A percentile compares a stretch with the other conserved stretches of the same genome.
These are phyloP conservation scores for Colletotrichum liriopes DNA, from an alignment of 2,329 filamentous ascomycete species.

Conservation along the genomic window DNA sequence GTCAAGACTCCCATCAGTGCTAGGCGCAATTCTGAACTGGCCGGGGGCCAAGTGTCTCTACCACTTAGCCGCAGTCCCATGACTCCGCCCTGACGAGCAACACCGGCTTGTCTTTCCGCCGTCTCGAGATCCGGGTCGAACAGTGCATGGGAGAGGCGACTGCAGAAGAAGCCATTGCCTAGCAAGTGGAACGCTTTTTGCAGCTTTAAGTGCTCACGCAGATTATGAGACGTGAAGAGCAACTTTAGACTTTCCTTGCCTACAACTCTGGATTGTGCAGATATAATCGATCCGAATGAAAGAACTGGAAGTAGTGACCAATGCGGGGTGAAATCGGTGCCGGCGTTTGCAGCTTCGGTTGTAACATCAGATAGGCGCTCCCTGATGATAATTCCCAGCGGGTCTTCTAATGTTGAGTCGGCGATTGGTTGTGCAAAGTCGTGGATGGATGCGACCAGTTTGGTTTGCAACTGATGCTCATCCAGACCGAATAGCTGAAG, in stretches of 20 bases:
- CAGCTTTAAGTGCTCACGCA: constrained; percentile 80
- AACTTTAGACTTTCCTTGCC: constrained; percentile 83
- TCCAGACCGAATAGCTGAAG: constrained; percentile 66
- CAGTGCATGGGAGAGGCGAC: constrained; percentile 83
- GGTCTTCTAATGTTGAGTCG: constrained; percentile 46
- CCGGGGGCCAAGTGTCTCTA: constrained; percentile 90
- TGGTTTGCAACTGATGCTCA: constrained; percentile 62
- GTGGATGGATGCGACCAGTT: constrained; percentile 66
- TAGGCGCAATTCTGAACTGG: constrained; percentile 91
- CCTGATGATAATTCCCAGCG: constrained; percentile 45
- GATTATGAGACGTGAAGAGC: constrained; percentile 81
- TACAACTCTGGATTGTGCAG: constrained; percentile 81
- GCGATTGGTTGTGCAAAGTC: constrained; percentile 56
- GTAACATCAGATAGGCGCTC: constrained; percentile 51
- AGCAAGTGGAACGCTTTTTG: constrained; percentile 88
- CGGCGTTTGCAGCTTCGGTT: constrained; percentile 32
- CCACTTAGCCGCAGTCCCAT: constrained; percentile 90
- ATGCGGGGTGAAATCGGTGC: constrained; percentile 62
- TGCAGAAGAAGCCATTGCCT: constrained; percentile 87
- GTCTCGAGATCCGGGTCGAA: constrained; percentile 88
- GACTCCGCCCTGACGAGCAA: constrained; percentile 76
- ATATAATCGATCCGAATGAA: constrained; percentile 82
- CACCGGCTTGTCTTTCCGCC: constrained; percentile 80
- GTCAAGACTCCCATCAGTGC: constrained; percentile 88
- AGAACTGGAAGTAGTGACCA: constrained; percentile 76